Percentiles rank a stretch among this genome's conserved stretches.
Evolutionary conservation across 495 filamentous ascomycete species (phyloP).

Genomic region (Staphylotrichum tortipilum): DNA sequence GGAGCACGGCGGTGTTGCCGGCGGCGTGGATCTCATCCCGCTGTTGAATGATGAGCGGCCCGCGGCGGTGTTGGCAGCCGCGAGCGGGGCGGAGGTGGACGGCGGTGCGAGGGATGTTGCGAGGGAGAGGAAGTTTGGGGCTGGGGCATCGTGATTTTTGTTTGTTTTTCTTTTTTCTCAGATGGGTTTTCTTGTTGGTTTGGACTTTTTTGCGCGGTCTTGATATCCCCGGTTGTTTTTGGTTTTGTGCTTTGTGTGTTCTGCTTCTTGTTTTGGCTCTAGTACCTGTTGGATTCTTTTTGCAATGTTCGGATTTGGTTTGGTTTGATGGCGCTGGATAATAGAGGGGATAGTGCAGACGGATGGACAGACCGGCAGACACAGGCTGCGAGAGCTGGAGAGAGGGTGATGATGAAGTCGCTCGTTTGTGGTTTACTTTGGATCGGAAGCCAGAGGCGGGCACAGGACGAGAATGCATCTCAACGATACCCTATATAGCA

Average conservation of each 20-base stretch:
- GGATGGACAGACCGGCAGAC: too few species aligned
- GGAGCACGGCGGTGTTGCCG: neutral
- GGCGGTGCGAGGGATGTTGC: slow-evolving; percentile 31
- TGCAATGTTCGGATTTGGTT: too few species aligned
- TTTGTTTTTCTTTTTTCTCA: neutral
- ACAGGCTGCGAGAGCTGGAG: too few species aligned
- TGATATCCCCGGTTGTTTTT: neutral
- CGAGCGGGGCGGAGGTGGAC: slow-evolving; percentile 39
- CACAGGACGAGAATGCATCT: too few species aligned
- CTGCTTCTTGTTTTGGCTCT: neutral
- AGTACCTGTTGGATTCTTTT: too few species aligned
- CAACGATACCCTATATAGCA: too few species aligned
- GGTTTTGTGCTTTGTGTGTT: neutral
- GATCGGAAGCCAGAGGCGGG: too few species aligned
- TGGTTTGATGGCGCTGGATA: too few species aligned
- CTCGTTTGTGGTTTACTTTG: too few species aligned
- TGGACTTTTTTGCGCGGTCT: neutral
- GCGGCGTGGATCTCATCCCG: slow-evolving; percentile 48
- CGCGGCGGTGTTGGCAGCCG: slow-evolving; percentile 24
- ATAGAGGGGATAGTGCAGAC: too few species aligned
- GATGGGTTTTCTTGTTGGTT: too few species aligned
- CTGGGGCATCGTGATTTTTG: neutral
- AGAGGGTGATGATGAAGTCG: too few species aligned
- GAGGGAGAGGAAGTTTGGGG: slow-evolving; percentile 31
- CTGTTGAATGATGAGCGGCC: slow-evolving; percentile 41